Percentiles rank a stretch among this genome's conserved stretches.
These are phyloP conservation scores for Coffea canephora DNA, from an alignment of 257 asterid genomes.

Conservation along the genomic window DNA sequence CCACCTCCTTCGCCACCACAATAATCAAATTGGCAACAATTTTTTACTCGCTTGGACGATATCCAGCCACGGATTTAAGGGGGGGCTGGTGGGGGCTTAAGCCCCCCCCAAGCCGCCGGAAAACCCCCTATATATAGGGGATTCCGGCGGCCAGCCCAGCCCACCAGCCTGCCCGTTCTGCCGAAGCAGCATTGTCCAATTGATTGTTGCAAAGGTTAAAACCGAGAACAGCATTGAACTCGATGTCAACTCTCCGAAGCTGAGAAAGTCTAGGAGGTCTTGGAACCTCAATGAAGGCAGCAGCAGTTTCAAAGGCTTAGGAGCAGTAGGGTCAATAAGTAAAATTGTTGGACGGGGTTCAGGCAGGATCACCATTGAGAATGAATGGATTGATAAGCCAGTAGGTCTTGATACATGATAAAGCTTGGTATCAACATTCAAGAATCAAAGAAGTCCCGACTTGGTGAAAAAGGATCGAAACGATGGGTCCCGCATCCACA, in stretches of 20 bases:
- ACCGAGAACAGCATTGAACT: conserved; percentile 38
- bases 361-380: conserved; percentile 52
- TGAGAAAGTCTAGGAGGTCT: conserved; percentile 63
- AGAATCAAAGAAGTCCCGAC: neutral
- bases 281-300: conserved; percentile 80
- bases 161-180: conserved; percentile 94
- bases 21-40: no score
- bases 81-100: no score
- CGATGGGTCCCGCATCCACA: conserved; percentile 14
- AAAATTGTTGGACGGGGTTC: conserved; percentile 73
- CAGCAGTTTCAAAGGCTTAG: conserved; percentile 83
- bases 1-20: no score
- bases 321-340: conserved; percentile 72
- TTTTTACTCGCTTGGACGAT: no score
- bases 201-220: conserved; percentile 59
- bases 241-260: conserved; percentile 49
- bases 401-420: conserved; percentile 39
- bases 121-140: no score
- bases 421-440: neutral
- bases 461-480: conserved; percentile 20
- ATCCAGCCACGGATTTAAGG: no score
- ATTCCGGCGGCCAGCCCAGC: no score
- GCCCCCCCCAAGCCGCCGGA: no score
- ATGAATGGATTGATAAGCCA: conserved; percentile 69
- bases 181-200: conserved; percentile 70